A percentile compares a stretch with the other conserved stretches of the same genome.
Conservation (phyloP, 2,329 filamentous ascomycete species). For the Magnaporthiopsis incrustans region DNA sequence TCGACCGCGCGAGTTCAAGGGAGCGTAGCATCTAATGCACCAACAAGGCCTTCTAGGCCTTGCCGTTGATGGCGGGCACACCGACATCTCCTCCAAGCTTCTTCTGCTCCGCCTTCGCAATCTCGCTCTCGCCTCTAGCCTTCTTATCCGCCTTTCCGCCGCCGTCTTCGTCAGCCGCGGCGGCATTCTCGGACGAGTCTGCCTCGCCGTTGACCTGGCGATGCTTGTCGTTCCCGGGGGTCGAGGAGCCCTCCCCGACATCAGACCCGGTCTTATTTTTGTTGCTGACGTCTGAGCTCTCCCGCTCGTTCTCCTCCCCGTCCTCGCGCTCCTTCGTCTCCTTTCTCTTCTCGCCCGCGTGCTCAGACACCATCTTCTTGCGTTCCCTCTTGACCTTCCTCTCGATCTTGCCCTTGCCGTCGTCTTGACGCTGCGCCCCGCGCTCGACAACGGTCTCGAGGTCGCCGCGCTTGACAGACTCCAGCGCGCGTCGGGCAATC, state of each 20-base stretch:
- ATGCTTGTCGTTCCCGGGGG: background rate
- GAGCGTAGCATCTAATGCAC: background rate
- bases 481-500: slow-evolving; percentile 35
- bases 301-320: slow-evolving; percentile 1
- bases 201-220: background rate
- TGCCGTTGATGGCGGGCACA: background rate
- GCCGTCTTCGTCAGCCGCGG: no score
- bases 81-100: background rate
- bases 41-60: background rate
- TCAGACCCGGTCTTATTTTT: background rate
- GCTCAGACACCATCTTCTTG: slow-evolving; percentile 11
- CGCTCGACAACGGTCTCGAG: slow-evolving; percentile 25
- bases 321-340: slow-evolving; percentile 1
- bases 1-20: background rate
- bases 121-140: background rate
- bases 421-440: slow-evolving; percentile 14
- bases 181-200: background rate
- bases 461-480: slow-evolving; percentile 37
- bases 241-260: background rate
- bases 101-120: background rate
- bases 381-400: slow-evolving; percentile 12
- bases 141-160: background rate
- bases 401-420: slow-evolving; percentile 8
- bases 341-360: slow-evolving; percentile 3
- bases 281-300: slow-evolving; percentile 4